A percentile compares a stretch with the other conserved stretches of the same genome.
Evolutionary conservation across 148 eudicot species (phyloP).

Genomic region (Pharnaceum exiguum): DNA sequence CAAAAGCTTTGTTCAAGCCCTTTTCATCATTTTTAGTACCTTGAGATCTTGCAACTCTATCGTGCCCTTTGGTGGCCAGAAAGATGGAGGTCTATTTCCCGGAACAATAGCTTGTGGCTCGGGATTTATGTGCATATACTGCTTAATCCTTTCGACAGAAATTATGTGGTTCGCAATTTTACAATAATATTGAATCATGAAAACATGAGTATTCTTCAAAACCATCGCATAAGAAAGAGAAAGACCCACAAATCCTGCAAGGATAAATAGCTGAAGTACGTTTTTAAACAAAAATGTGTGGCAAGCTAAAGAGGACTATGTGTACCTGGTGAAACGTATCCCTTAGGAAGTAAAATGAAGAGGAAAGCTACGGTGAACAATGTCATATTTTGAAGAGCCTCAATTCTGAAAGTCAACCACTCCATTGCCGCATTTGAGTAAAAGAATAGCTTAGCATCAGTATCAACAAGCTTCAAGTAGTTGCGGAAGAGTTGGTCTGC

Average conservation of each 20-base stretch:
- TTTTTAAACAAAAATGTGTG: background rate
- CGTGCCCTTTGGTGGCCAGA: constrained; percentile 59
- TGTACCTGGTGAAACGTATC: constrained; percentile 50
- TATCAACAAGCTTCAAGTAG: constrained; percentile 51
- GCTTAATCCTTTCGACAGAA: constrained; percentile 72
- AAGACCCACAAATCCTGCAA: constrained; percentile 68
- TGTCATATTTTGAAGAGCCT: constrained; percentile 62
- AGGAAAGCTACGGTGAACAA: constrained; percentile 50
- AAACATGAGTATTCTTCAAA: constrained; percentile 44
- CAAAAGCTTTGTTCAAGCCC: background rate
- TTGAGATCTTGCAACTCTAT: constrained; percentile 42
- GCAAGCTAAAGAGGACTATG: no score
- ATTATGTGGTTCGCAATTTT: constrained; percentile 46
- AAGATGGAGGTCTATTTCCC: constrained; percentile 38
- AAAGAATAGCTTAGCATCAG: constrained; percentile 65
- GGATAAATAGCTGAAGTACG: background rate
- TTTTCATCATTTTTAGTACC: no score
- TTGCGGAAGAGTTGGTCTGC: constrained; percentile 43
- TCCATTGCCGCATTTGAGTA: constrained; percentile 48
- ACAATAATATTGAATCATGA: constrained; percentile 54
- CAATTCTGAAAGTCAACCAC: constrained; percentile 62
- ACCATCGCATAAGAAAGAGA: constrained; percentile 73
- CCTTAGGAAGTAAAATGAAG: constrained; percentile 47
- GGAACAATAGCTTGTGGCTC: constrained; percentile 48
- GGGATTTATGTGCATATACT: constrained; percentile 60